A percentile compares a stretch with the other conserved stretches of the same genome.
Evolutionary conservation across 441 rosid species (phyloP).

Genomic region (Codiaeum variegatum): DNA sequence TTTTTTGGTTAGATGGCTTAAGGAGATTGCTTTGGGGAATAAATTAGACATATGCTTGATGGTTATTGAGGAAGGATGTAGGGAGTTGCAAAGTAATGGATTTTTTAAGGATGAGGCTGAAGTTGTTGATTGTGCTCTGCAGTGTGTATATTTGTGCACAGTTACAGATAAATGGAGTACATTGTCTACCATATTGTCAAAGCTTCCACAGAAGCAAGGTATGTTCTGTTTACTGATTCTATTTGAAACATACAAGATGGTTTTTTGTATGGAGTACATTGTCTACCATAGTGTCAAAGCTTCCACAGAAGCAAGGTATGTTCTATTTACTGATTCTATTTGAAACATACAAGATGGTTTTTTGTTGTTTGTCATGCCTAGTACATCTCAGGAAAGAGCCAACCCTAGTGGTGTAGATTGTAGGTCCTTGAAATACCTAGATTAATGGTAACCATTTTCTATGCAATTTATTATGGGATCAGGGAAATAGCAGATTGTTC

Average conservation of each 20-base stretch:
- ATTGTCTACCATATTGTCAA: constrained; percentile 77
- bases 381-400: neutral
- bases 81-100: constrained; percentile 41
- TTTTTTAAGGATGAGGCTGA: constrained; percentile 74
- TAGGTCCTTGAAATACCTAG: too few species aligned
- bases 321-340: constrained; percentile 13
- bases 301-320: constrained; percentile 76
- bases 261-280: constrained; percentile 87
- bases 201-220: constrained; percentile 81
- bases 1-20: constrained; percentile 86
- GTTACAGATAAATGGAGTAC: constrained; percentile 78
- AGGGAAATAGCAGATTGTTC: too few species aligned
- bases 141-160: constrained; percentile 73
- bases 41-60: constrained; percentile 72
- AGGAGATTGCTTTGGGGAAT: constrained; percentile 72
- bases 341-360: neutral
- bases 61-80: constrained; percentile 88
- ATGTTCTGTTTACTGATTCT: constrained; percentile 21
- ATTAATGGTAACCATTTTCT: too few species aligned
- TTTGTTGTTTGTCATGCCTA: neutral
- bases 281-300: constrained; percentile 76
- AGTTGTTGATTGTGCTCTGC: constrained; percentile 78
- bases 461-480: too few species aligned
- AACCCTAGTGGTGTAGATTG: too few species aligned
- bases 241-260: neutral